Evolutionary conservation across 306 rosid genomes (phyloP).

Genomic region (Fragaria vesca): DNA sequence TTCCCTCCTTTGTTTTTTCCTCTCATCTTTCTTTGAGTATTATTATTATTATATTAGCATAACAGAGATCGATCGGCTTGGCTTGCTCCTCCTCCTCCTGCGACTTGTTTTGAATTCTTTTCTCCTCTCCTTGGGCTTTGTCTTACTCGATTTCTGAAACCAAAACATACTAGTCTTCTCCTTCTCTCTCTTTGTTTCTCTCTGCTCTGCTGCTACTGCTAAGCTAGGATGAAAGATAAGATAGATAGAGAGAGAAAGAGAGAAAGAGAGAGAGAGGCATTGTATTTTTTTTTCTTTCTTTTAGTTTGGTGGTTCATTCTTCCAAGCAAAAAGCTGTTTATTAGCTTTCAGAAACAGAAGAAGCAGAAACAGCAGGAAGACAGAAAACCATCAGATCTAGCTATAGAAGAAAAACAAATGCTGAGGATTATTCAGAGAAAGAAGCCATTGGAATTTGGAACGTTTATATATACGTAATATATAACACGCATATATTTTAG

Average conservation of each 20-base stretch:
- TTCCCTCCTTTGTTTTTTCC: constrained; percentile 21
- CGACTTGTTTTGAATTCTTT: constrained; percentile 46
- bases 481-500: not conserved
- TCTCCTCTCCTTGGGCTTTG: constrained; percentile 44
- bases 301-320: constrained; percentile 68
- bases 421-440: constrained; percentile 44
- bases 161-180: constrained; percentile 39
- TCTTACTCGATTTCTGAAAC: constrained; percentile 74
- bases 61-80: constrained; percentile 32
- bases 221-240: not conserved
- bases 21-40: not conserved
- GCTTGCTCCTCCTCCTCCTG: constrained; percentile 23
- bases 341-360: constrained; percentile 84
- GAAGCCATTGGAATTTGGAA: constrained; percentile 61
- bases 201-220: not conserved
- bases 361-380: constrained; percentile 71
- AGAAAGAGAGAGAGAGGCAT: constrained; percentile 12
- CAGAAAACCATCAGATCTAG: constrained; percentile 23
- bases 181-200: constrained; percentile 10
- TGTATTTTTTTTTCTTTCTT: constrained; percentile 20
- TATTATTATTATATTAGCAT: constrained; percentile 19
- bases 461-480: not conserved
- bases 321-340: constrained; percentile 87
- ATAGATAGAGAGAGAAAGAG: not conserved
- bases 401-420: constrained; percentile 38